Evolutionary conservation across 371 early-diverging fungal genomes (phyloP).

Genomic region (Lichtheimia corymbifera): DNA sequence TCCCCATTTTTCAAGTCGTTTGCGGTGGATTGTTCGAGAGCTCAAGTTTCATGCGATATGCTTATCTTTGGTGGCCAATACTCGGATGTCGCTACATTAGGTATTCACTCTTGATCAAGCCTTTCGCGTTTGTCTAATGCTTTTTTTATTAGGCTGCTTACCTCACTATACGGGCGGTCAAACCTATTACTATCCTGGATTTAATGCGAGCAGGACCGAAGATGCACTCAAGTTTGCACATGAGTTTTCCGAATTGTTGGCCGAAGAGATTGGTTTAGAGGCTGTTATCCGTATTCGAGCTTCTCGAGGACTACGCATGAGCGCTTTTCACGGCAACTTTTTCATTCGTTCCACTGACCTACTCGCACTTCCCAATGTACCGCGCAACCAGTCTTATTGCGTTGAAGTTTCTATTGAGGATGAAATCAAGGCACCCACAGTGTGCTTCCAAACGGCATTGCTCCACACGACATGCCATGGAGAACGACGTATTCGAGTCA

Average conservation of each 20-base stretch:
- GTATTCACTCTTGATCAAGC: slow-evolving; percentile 22
- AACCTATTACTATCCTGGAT: slow-evolving; percentile 93
- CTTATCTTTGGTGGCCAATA: slow-evolving; percentile 89
- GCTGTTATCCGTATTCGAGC: slow-evolving; percentile 96
- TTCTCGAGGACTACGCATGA: slow-evolving; percentile 85
- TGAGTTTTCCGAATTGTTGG: slow-evolving; percentile 86
- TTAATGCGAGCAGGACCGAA: slow-evolving; percentile 84
- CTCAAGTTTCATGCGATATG: slow-evolving; percentile 92
- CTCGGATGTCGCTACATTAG: slow-evolving; percentile 92
- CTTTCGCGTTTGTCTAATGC: no score
- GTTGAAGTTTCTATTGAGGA: slow-evolving; percentile 91
- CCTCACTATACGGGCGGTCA: slow-evolving; percentile 96
- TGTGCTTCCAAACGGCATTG: slow-evolving; percentile 97
- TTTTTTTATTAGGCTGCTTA: slow-evolving; percentile 48
- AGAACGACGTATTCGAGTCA: slow-evolving; percentile 95
- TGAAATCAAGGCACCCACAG: slow-evolving; percentile 72
- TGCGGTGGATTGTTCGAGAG: slow-evolving; percentile 90
- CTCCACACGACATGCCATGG: slow-evolving; percentile 84
- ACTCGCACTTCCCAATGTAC: slow-evolving; percentile 91
- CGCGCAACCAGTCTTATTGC: slow-evolving; percentile 92
- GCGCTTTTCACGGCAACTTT: slow-evolving; percentile 94
- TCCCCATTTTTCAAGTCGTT: slow-evolving; percentile 91
- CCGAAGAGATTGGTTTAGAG: slow-evolving; percentile 88
- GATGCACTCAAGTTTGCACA: slow-evolving; percentile 87
- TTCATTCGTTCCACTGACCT: slow-evolving; percentile 96